Percentiles rank a stretch among this genome's conserved stretches.
phyloP scores from a whole-genome alignment of 192 early-diverging fungal genomes.

The Coemansia javaensis region DNA sequence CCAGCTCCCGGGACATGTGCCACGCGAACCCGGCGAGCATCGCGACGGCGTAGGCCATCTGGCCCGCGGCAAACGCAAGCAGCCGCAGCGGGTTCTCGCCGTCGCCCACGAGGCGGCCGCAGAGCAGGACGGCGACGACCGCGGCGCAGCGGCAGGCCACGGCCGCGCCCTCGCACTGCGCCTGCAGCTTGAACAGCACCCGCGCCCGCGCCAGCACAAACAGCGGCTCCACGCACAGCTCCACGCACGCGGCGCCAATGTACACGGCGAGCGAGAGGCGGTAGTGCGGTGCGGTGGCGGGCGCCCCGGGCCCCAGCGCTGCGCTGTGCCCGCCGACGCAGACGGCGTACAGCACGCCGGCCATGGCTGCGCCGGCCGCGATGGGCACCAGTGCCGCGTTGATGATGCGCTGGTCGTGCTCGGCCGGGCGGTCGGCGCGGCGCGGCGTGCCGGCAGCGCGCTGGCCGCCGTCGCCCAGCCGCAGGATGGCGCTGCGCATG shows the following conservation, averaged over 20 bases:
- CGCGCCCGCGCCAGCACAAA: conserved; percentile 68
- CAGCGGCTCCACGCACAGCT: conserved; percentile 81
- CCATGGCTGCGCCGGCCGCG: conserved; percentile 32
- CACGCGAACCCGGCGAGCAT: conserved; percentile 60
- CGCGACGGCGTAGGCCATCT: conserved; percentile 64
- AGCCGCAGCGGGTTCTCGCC: conserved; percentile 55
- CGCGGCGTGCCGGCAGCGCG: not conserved
- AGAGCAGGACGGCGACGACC: conserved; percentile 60
- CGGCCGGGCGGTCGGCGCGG: conserved; percentile 8
- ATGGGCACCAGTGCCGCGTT: conserved; percentile 48
- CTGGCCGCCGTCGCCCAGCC: conserved; percentile 17
- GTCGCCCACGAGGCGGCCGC: conserved; percentile 23
- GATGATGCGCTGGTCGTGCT: conserved; percentile 32
- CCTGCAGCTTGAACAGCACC: conserved; percentile 73
- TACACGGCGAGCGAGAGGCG: conserved; percentile 59
- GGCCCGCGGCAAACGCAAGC: conserved; percentile 73
- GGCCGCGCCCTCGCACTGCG: conserved; percentile 75
- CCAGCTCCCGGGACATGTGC: conserved; percentile 43
- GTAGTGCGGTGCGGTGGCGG: conserved; percentile 46
- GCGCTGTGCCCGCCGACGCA: conserved; percentile 6
- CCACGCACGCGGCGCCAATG: conserved; percentile 69
- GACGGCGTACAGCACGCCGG: conserved; percentile 52
- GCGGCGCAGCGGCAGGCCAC: conserved; percentile 68
- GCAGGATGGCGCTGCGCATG: conserved; percentile 66
- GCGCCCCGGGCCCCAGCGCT: conserved; percentile 5